Evolutionary conservation across 2,329 filamentous ascomycete species (phyloP).

Genomic region (Colletotrichum lini): DNA sequence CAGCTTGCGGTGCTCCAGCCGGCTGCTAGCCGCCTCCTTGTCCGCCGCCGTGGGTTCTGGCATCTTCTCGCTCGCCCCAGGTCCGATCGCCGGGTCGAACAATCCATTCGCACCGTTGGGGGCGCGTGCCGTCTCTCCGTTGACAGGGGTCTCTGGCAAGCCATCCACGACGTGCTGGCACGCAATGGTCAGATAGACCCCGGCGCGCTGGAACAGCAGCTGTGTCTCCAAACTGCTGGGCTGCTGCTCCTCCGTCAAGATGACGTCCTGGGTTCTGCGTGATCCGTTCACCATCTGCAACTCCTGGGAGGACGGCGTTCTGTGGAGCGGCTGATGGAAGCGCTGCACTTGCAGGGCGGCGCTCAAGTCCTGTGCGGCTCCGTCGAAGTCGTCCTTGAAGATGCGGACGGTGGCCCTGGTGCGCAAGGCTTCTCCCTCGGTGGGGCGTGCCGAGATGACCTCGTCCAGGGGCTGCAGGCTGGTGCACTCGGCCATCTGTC

Average conservation of each 20-base stretch:
- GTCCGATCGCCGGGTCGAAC: conserved; percentile 8
- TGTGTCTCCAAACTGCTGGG: conserved; percentile 83
- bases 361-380: conserved; percentile 79
- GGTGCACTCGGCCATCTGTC: conserved; percentile 80
- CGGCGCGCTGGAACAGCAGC: conserved; percentile 81
- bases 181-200: conserved; percentile 79
- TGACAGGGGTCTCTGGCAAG: conserved; percentile 51
- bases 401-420: conserved; percentile 82
- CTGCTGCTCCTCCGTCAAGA: conserved; percentile 65
- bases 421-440: conserved; percentile 76
- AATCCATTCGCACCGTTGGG: conserved; percentile 12
- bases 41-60: conserved; percentile 57
- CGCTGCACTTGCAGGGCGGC: conserved; percentile 72
- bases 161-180: conserved; percentile 74
- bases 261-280: conserved; percentile 52
- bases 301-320: conserved; percentile 58
- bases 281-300: conserved; percentile 57
- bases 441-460: conserved; percentile 75
- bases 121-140: conserved; percentile 22
- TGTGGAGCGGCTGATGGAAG: conserved; percentile 67
- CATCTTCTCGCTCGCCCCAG: conserved; percentile 7
- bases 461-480: conserved; percentile 76
- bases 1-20: conserved; percentile 70
- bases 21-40: conserved; percentile 55
- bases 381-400: conserved; percentile 81